Conservation (phyloP, 495 filamentous ascomycete species). For the Lasiosphaeria miniovina region DNA sequence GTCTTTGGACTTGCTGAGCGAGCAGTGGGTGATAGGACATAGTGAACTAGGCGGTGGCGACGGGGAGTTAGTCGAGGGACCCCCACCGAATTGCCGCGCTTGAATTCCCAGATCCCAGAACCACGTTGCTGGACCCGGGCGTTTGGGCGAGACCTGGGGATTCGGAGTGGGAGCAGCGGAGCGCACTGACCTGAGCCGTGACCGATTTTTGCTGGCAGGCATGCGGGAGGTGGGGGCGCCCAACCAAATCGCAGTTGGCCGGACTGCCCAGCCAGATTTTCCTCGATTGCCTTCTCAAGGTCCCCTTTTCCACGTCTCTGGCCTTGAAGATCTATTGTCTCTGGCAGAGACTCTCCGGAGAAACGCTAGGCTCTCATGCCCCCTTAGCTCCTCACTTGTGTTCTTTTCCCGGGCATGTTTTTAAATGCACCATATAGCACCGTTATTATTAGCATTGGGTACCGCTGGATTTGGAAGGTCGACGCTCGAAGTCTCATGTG, state of each 20-base stretch:
- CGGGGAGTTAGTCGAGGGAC: not conserved
- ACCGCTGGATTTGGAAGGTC: no score
- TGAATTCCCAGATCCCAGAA: conserved; percentile 9
- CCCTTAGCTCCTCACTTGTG: no score
- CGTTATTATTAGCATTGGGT: no score
- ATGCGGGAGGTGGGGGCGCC: not conserved
- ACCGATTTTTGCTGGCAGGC: not conserved
- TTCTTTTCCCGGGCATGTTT: no score
- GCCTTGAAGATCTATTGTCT: no score
- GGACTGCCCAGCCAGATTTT: no score
- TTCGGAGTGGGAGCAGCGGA: not conserved
- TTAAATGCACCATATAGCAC: no score
- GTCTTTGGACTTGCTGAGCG: not conserved
- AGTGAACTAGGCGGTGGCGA: not conserved
- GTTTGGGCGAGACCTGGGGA: conserved; percentile 4
- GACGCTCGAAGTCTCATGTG: no score
- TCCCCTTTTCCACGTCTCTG: no score
- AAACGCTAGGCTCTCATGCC: no score
- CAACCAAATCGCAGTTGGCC: not conserved
- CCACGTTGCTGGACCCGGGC: conserved; percentile 20
- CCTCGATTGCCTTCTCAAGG: no score
- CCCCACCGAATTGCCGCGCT: conserved; percentile 17
- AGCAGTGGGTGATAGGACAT: not conserved
- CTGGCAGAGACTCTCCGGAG: no score
- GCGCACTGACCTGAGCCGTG: conserved; percentile 7